Evolutionary conservation across 176 grass and related monocot genomes (phyloP).

Genomic region (Carex myosuroides): DNA sequence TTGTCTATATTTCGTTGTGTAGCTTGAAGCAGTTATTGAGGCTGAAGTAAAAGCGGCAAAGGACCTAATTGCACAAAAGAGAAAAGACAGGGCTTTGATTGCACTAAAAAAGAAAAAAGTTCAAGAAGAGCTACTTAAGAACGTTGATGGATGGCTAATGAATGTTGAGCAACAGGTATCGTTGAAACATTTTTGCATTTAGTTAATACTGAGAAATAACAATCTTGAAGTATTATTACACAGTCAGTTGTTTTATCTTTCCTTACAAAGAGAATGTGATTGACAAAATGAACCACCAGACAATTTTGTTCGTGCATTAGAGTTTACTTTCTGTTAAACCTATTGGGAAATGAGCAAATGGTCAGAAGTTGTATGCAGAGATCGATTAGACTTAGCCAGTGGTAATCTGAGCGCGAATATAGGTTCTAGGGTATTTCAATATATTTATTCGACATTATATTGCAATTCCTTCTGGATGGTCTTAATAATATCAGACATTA

Average conservation of each 20-base stretch:
- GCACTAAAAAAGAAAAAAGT: slow-evolving; percentile 95
- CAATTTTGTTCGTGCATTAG: background rate
- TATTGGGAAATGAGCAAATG: background rate
- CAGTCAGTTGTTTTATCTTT: background rate
- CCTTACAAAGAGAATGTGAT: background rate
- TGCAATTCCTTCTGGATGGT: background rate
- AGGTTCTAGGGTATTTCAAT: background rate
- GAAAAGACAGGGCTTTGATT: slow-evolving; percentile 92
- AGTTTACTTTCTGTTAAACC: background rate
- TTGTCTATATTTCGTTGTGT: slow-evolving; percentile 10
- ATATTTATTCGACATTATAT: background rate
- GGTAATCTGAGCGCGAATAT: background rate
- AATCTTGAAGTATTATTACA: background rate
- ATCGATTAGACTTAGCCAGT: background rate
- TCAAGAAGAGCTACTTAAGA: slow-evolving; percentile 82
- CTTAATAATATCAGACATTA: background rate
- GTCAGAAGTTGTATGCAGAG: background rate
- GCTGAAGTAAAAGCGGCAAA: slow-evolving; percentile 90
- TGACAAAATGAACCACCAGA: background rate
- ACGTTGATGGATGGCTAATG: slow-evolving; percentile 91
- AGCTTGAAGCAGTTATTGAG: slow-evolving; percentile 91
- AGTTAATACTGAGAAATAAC: slow-evolving; percentile 41
- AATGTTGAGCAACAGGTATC: slow-evolving; percentile 90
- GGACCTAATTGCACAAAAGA: slow-evolving; percentile 76
- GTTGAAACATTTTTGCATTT: slow-evolving; percentile 31